Evolutionary conservation across 768 basidiomycete species (phyloP).

Genomic region (Boletus barrowsii): DNA sequence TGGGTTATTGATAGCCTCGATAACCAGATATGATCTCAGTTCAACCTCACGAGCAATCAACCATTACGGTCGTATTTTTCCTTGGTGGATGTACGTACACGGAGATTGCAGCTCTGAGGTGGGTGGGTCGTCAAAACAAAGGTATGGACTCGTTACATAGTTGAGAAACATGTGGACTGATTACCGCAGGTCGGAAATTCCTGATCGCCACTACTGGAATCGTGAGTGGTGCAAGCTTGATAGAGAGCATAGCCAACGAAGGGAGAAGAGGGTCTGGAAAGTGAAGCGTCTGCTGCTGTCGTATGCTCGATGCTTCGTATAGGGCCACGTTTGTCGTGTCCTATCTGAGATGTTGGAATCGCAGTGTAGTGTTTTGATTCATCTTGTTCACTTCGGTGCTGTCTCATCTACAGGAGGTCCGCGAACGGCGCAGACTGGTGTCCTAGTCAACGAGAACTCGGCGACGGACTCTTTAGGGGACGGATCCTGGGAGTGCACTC

Average conservation of each 20-base stretch:
- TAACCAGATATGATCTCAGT: slow-evolving; percentile 31
- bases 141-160: slow-evolving; percentile 43
- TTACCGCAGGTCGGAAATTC: slow-evolving; percentile 69
- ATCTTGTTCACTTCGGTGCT: slow-evolving; percentile 5
- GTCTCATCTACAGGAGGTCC: slow-evolving; percentile 13
- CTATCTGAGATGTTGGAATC: slow-evolving; percentile 10
- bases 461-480: background rate
- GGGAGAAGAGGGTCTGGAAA: slow-evolving; percentile 25
- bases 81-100: slow-evolving; percentile 96
- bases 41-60: slow-evolving; percentile 54
- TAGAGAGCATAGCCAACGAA: slow-evolving; percentile 62
- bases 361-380: slow-evolving; percentile 14
- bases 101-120: slow-evolving; percentile 92
- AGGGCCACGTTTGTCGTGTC: slow-evolving; percentile 5
- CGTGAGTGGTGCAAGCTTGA: slow-evolving; percentile 70
- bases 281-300: slow-evolving; percentile 39
- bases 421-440: background rate
- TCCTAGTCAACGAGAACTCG: slow-evolving; percentile 19
- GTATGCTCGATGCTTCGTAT: slow-evolving; percentile 7
- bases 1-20: background rate
- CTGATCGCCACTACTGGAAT: slow-evolving; percentile 92
- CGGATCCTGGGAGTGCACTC: too few species aligned
- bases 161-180: slow-evolving; percentile 7
- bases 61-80: slow-evolving; percentile 93
- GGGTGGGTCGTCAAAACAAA: slow-evolving; percentile 83